Percentiles rank a stretch among this genome's conserved stretches.
These are phyloP conservation scores for Russula olivacea DNA, from an alignment of 768 basidiomycete genomes.

Conservation along the genomic window DNA sequence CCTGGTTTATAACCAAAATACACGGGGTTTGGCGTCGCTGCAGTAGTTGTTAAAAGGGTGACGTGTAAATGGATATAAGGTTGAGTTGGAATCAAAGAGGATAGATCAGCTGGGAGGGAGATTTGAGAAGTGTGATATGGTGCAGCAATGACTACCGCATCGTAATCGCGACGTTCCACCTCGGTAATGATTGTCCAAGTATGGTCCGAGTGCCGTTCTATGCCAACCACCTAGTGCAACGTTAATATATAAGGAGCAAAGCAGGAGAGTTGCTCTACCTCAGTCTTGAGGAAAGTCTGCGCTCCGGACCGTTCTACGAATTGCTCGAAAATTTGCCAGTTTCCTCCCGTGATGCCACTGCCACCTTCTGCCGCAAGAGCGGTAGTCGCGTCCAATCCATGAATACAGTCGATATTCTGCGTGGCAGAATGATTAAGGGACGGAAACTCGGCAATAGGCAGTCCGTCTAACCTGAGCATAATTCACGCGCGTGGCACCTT, in stretches of 20 bases:
- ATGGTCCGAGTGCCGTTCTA: slow-evolving; percentile 30
- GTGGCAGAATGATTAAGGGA: neutral
- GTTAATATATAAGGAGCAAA: slow-evolving; percentile 3
- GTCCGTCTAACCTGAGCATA: slow-evolving; percentile 58
- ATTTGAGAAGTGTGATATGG: slow-evolving; percentile 73
- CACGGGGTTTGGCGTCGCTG: slow-evolving; percentile 49
- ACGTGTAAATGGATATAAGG: slow-evolving; percentile 84
- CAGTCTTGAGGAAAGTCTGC: slow-evolving; percentile 60
- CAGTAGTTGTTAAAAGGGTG: slow-evolving; percentile 79
- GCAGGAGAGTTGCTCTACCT: slow-evolving; percentile 39
- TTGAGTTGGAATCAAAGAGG: slow-evolving; percentile 54
- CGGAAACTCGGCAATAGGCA: neutral
- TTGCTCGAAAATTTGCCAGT: slow-evolving; percentile 76
- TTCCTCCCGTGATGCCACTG: slow-evolving; percentile 65
- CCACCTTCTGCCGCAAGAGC: slow-evolving; percentile 72
- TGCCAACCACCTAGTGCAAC: slow-evolving; percentile 38
- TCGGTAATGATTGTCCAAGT: slow-evolving; percentile 50
- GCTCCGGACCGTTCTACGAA: slow-evolving; percentile 71
- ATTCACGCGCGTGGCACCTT: slow-evolving; percentile 68
- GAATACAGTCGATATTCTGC: slow-evolving; percentile 63
- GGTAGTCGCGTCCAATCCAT: slow-evolving; percentile 66
- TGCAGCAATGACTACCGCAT: slow-evolving; percentile 78
- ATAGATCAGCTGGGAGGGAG: slow-evolving; percentile 42
- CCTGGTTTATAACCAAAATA: slow-evolving; percentile 58
- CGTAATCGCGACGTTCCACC: slow-evolving; percentile 45